A percentile compares a stretch with the other conserved stretches of the same genome.
Evolutionary conservation across 1,284 basidiomycete genomes (phyloP).

Genomic region (Ganoderma meredithae): DNA sequence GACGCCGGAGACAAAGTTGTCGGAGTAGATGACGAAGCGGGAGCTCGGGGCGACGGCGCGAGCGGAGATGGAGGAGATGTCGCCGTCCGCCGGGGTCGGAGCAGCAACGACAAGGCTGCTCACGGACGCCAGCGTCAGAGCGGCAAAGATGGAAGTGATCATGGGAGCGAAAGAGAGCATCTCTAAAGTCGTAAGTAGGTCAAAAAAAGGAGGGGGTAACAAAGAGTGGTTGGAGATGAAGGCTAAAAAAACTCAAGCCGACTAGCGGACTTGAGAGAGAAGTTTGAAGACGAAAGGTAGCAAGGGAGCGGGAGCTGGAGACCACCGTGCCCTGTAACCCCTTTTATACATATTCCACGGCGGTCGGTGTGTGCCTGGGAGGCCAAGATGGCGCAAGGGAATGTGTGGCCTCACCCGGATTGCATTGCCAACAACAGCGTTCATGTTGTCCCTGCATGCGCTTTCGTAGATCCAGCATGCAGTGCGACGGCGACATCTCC

Average conservation of each 20-base stretch:
- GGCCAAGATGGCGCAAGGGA: neutral
- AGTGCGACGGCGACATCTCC: neutral
- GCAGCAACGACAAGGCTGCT: slow-evolving; percentile 26
- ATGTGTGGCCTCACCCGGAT: neutral
- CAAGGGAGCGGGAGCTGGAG: slow-evolving; percentile 19
- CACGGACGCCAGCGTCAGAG: slow-evolving; percentile 29
- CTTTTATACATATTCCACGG: neutral
- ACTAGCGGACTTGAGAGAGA: slow-evolving; percentile 24
- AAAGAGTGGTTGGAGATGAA: slow-evolving; percentile 4
- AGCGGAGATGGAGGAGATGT: slow-evolving; percentile 15
- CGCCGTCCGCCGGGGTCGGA: slow-evolving; percentile 9
- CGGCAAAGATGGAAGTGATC: slow-evolving; percentile 26
- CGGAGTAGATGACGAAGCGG: slow-evolving; percentile 29
- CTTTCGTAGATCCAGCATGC: neutral
- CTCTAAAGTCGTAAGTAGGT: slow-evolving; percentile 15
- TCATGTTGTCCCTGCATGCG: neutral
- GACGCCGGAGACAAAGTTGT: slow-evolving; percentile 22
- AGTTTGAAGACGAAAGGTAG: slow-evolving; percentile 20
- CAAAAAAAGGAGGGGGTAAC: slow-evolving; percentile 14
- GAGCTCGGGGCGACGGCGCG: slow-evolving; percentile 22
- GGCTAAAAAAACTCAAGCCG: slow-evolving; percentile 17
- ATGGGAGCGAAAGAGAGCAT: slow-evolving; percentile 31
- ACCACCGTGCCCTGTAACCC: too few species aligned
- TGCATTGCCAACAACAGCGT: neutral
- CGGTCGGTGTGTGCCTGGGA: neutral